Evolutionary conservation across 768 basidiomycete species (phyloP).

Genomic region (Phaffia tasmanica): DNA sequence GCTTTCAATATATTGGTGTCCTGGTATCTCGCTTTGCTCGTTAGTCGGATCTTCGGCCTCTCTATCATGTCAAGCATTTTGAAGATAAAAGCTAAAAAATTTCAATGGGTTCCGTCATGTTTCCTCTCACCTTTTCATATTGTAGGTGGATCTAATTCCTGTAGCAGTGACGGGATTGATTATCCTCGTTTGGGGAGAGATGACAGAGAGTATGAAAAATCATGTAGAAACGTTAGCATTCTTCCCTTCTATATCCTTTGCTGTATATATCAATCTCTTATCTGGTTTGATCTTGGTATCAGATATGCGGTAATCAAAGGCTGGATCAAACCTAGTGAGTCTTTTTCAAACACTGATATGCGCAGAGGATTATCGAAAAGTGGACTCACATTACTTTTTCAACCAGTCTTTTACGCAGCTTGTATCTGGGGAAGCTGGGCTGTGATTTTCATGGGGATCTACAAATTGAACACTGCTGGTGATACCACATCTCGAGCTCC

Average conservation of each 20-base stretch:
- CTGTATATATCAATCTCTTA: too few relatives aligned
- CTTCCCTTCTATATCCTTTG: too few relatives aligned
- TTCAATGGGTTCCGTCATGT: too few relatives aligned
- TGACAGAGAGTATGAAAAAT: slow-evolving; percentile 57
- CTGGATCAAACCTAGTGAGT: slow-evolving; percentile 35
- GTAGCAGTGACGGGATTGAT: slow-evolving; percentile 2
- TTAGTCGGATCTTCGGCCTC: slow-evolving; percentile 49
- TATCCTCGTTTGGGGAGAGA: slow-evolving; percentile 55
- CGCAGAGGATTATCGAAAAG: neutral
- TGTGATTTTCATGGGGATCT: slow-evolving; percentile 61
- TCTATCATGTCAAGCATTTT: slow-evolving; percentile 39
- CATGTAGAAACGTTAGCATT: slow-evolving; percentile 46
- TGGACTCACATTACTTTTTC: neutral
- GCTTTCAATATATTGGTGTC: slow-evolving; percentile 66
- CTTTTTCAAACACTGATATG: slow-evolving; percentile 37
- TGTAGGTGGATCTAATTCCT: slow-evolving; percentile 16
- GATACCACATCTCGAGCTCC: slow-evolving; percentile 45
- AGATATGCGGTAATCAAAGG: slow-evolving; percentile 56
- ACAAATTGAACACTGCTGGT: slow-evolving; percentile 46
- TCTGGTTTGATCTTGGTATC: too few relatives aligned
- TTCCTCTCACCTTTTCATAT: too few relatives aligned
- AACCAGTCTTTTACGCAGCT: slow-evolving; percentile 52
- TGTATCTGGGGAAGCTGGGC: slow-evolving; percentile 61
- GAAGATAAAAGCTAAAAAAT: slow-evolving; percentile 39
- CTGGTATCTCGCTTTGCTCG: slow-evolving; percentile 62